phyloP scores from a whole-genome alignment of 2,329 filamentous ascomycete species.

The Penicillium sp. region DNA sequence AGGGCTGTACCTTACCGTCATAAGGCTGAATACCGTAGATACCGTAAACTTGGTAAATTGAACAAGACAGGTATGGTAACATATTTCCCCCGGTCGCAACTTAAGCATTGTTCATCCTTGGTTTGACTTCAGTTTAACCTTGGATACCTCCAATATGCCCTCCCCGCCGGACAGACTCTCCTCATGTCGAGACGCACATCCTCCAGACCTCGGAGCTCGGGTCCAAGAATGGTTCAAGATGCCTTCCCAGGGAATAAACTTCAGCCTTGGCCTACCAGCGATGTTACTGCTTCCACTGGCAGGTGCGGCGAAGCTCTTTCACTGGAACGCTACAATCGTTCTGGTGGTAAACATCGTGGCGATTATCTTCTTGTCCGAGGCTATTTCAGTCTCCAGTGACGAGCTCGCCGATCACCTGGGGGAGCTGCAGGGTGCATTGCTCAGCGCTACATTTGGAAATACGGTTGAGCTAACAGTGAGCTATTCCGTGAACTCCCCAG shows the following conservation, averaged over 20 bases:
- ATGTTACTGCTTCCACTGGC: constrained; percentile 10
- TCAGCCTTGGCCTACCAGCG: background rate
- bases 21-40: constrained; percentile 4
- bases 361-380: constrained; percentile 11
- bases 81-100: constrained; percentile 2
- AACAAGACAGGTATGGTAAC: background rate
- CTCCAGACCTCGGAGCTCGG: background rate
- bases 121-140: background rate
- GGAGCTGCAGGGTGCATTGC: constrained; percentile 13
- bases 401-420: constrained; percentile 10
- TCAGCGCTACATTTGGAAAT: constrained; percentile 15
- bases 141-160: background rate
- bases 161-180: background rate
- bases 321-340: constrained; percentile 11
- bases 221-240: constrained; percentile 2
- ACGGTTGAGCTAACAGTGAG: constrained; percentile 16
- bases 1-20: constrained; percentile 1
- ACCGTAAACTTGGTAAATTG: background rate
- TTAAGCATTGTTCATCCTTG: background rate
- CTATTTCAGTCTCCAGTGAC: constrained; percentile 11
- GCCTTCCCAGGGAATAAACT: constrained; percentile 1
- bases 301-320: constrained; percentile 5
- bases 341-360: constrained; percentile 12
- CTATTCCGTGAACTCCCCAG: background rate
- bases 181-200: background rate